Evolutionary conservation across 23 red algal species (phyloP).

Genomic region (Gracilaria caudata): DNA sequence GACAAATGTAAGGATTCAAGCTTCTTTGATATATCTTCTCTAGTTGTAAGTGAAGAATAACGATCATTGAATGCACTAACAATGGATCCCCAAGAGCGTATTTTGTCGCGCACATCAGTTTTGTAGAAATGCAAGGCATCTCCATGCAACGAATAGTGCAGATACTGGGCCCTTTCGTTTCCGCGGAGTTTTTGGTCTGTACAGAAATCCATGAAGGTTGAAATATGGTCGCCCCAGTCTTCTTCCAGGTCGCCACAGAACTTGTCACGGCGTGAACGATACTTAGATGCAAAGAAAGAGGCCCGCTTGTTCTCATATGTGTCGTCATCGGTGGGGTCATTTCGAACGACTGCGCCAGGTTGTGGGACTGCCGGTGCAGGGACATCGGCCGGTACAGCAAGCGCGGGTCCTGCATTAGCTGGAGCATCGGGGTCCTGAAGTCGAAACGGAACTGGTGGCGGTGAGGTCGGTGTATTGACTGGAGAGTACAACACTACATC

Average conservation of each 20-base stretch:
- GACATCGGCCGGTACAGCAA: background rate
- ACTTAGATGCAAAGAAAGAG: constrained; percentile 10
- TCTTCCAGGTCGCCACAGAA: background rate
- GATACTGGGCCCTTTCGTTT: background rate
- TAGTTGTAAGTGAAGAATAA: background rate
- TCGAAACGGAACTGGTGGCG: background rate
- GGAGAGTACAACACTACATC: background rate
- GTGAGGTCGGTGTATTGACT: background rate
- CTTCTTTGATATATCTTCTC: constrained; percentile 12
- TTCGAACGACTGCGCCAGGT: background rate
- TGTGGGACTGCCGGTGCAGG: background rate
- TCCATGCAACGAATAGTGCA: constrained; percentile 11
- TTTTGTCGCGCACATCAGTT: background rate
- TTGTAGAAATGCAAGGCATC: constrained; percentile 4
- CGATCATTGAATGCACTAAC: constrained; percentile 18
- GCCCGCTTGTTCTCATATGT: background rate
- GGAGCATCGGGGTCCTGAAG: background rate
- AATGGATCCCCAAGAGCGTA: background rate
- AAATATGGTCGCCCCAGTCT: constrained; percentile 15
- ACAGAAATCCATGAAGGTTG: constrained; percentile 4
- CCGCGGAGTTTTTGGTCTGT: background rate
- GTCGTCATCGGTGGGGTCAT: background rate
- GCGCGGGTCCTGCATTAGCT: background rate
- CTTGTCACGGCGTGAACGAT: background rate
- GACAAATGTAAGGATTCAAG: background rate